Percentiles rank a stretch among this genome's conserved stretches.
Conservation (phyloP, 2,329 filamentous ascomycete genomes). For the Bipolaris oryzae region DNA sequence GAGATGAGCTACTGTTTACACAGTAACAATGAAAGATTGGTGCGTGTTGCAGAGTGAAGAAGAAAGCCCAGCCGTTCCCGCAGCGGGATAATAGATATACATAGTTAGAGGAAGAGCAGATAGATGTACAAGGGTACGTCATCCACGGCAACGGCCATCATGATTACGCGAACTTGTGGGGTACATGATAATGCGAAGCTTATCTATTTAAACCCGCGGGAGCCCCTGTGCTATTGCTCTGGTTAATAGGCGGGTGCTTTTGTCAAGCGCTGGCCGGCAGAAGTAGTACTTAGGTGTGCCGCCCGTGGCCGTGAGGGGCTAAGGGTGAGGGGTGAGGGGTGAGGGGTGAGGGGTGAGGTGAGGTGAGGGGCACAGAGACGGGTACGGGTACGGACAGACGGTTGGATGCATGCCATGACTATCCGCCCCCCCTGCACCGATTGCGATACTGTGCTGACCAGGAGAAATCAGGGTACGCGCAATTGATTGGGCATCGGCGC, state of each 20-base stretch:
- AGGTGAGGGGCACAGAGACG: background rate
- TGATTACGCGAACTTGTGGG: constrained; percentile 1
- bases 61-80: constrained; percentile 26
- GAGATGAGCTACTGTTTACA: constrained; percentile 21
- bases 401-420: background rate
- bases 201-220: background rate
- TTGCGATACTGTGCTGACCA: background rate
- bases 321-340: constrained; percentile 1
- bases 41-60: constrained; percentile 18
- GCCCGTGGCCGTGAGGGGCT: background rate
- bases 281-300: background rate
- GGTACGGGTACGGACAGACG: background rate
- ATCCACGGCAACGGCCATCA: constrained; percentile 10
- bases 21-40: constrained; percentile 9
- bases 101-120: constrained; percentile 16
- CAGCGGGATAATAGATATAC: constrained; percentile 20
- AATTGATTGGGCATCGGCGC: constrained; percentile 1
- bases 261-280: background rate
- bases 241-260: too few species aligned
- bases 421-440: background rate
- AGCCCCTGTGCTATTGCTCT: background rate
- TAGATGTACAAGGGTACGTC: constrained; percentile 17
- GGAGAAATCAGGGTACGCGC: constrained; percentile 3
- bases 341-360: constrained; percentile 1
- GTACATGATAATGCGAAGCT: background rate